phyloP scores from a whole-genome alignment of 1,139 yeast species.

The Nematodospora anomalae region DNA sequence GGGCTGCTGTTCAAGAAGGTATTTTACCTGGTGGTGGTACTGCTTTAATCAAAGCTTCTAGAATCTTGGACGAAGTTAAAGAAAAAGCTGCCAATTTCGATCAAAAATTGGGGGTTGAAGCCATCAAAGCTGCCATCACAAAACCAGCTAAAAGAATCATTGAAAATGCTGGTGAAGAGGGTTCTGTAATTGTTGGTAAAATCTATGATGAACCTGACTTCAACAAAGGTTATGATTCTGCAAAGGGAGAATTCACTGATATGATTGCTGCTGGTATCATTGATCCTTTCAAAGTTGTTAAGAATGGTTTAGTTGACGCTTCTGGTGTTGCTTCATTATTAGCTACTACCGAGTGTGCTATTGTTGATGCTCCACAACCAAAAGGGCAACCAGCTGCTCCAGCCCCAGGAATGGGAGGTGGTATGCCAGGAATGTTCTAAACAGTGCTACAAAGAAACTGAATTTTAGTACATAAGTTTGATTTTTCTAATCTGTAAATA shows the following conservation, averaged over 20 bases:
- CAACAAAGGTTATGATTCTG: slow-evolving; percentile 91
- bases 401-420: slow-evolving; percentile 56
- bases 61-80: slow-evolving; percentile 73
- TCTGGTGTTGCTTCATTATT: slow-evolving; percentile 96
- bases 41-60: slow-evolving; percentile 93
- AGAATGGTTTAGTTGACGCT: slow-evolving; percentile 96
- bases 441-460: neutral
- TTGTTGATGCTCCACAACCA: slow-evolving; percentile 96
- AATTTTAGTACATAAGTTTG: neutral
- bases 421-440: slow-evolving; percentile 38
- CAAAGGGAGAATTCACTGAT: slow-evolving; percentile 92
- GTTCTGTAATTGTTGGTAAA: slow-evolving; percentile 96
- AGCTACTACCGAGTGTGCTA: slow-evolving; percentile 98
- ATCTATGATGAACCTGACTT: slow-evolving; percentile 84
- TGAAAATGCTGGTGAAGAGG: slow-evolving; percentile 99
- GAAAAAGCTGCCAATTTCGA: slow-evolving; percentile 80
- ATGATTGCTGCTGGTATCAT: slow-evolving; percentile 98
- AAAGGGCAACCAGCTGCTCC: slow-evolving; percentile 65
- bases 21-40: slow-evolving; percentile 99
- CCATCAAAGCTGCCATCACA: slow-evolving; percentile 91
- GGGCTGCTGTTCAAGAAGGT: slow-evolving; percentile 99
- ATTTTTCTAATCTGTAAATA: neutral
- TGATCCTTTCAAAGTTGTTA: slow-evolving; percentile 98
- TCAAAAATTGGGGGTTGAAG: slow-evolving; percentile 96
- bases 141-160: slow-evolving; percentile 97